Evolutionary conservation across 768 basidiomycete species (phyloP).

Genomic region (Amanita brunnescens): DNA sequence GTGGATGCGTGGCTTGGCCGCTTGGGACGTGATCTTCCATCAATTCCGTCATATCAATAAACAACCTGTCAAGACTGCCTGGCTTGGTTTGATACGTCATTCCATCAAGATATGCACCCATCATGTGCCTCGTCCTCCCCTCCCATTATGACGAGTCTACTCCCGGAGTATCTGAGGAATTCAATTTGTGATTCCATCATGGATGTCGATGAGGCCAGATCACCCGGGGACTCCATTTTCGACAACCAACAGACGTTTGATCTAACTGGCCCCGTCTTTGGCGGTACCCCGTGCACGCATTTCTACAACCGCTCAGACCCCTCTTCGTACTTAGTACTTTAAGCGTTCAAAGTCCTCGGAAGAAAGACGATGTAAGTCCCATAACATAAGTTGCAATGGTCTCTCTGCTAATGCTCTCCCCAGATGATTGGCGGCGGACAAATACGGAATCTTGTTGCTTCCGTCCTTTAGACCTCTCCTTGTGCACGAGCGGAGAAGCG

Average conservation of each 20-base stretch:
- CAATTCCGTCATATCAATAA: constrained; percentile 61
- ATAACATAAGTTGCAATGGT: neutral
- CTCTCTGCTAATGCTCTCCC: neutral
- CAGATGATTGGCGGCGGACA: constrained; percentile 79
- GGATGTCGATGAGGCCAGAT: constrained; percentile 35
- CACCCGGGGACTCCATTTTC: constrained; percentile 45
- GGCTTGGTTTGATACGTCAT: constrained; percentile 60
- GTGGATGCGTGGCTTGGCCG: constrained; percentile 50
- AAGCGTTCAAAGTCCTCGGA: constrained; percentile 39
- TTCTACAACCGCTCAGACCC: constrained; percentile 54
- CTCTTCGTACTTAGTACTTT: constrained; percentile 52
- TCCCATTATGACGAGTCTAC: constrained; percentile 23
- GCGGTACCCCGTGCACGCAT: constrained; percentile 31
- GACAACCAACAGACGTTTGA: constrained; percentile 46
- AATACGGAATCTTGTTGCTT: constrained; percentile 58
- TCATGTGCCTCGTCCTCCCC: constrained; percentile 62
- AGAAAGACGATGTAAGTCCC: constrained; percentile 53
- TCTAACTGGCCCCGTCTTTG: constrained; percentile 57
- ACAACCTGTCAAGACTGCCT: constrained; percentile 54
- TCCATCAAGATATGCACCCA: constrained; percentile 33
- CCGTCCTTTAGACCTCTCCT: constrained; percentile 64
- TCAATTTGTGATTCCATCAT: constrained; percentile 61
- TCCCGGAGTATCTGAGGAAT: constrained; percentile 17
- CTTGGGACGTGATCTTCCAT: constrained; percentile 46
- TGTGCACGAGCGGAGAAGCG: constrained; percentile 58